phyloP scores from a whole-genome alignment of 2,329 filamentous ascomycete species.

The Cercospora brassicicola region DNA sequence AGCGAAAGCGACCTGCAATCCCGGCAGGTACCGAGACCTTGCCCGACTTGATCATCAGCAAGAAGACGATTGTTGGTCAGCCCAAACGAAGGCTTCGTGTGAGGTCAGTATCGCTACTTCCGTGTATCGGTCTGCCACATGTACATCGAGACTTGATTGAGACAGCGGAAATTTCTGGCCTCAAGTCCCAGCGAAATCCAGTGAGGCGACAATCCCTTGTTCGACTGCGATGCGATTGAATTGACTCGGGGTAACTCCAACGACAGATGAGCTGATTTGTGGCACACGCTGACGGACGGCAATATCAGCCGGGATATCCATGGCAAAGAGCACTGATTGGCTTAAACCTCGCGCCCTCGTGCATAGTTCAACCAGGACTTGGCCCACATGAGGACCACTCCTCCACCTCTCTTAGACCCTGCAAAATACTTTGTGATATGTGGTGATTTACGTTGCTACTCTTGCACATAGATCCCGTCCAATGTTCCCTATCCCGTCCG shows the following conservation, averaged over 20 bases:
- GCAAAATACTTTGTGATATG: neutral
- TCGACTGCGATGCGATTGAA: neutral
- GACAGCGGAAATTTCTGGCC: neutral
- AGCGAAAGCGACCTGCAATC: neutral
- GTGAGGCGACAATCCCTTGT: neutral
- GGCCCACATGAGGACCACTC: neutral
- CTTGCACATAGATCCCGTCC: neutral
- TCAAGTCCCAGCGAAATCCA: neutral
- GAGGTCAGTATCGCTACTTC: neutral
- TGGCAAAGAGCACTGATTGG: neutral
- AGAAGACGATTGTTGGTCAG: neutral
- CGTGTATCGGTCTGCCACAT: neutral
- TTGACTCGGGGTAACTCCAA: neutral
- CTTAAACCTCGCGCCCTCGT: neutral
- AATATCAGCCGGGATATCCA: neutral
- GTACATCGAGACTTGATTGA: neutral
- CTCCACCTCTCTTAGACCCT: neutral
- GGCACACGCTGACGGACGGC: neutral
- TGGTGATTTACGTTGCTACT: neutral
- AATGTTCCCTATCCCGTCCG: neutral
- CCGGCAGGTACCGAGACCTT: neutral
- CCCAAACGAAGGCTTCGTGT: neutral
- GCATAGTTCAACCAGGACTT: neutral
- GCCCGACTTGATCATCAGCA: neutral
- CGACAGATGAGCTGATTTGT: neutral